Percentiles rank a stretch among this genome's conserved stretches.
Evolutionary conservation across 495 filamentous ascomycete genomes (phyloP).

Genomic region (Lineolata rhizophorae): DNA sequence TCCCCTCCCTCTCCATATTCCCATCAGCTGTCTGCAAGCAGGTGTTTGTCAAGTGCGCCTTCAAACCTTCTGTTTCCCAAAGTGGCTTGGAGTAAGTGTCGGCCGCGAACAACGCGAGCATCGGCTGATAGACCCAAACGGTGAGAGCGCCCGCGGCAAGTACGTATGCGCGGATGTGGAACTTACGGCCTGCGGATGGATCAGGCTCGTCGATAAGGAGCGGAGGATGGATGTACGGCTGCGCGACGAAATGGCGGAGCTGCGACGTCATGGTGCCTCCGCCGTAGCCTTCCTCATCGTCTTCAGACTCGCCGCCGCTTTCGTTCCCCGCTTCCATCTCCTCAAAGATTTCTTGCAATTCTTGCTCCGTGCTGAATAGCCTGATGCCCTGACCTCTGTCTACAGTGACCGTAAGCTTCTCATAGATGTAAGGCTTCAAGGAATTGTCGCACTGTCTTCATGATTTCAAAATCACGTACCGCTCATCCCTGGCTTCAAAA

Average conservation of each 20-base stretch:
- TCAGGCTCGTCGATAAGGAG: conserved; percentile 42
- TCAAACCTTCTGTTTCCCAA: conserved; percentile 25
- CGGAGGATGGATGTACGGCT: conserved; percentile 86
- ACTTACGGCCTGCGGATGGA: too few species aligned
- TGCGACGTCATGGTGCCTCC: conserved; percentile 62
- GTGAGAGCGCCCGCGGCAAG: conserved; percentile 53
- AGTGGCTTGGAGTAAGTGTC: conserved; percentile 34
- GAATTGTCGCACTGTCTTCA: too few species aligned
- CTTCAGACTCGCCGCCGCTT: conserved; percentile 38
- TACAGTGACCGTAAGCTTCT: too few species aligned
- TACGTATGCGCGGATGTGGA: conserved; percentile 86
- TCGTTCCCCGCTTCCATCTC: conserved; percentile 45
- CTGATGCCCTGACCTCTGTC: conserved; percentile 77
- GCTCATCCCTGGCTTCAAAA: conserved; percentile 92
- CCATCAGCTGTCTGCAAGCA: conserved; percentile 51
- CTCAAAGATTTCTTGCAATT: conserved; percentile 68
- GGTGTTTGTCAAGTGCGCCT: conserved; percentile 76
- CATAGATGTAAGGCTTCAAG: too few species aligned
- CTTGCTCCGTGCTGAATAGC: conserved; percentile 61
- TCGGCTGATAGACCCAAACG: conserved; percentile 70
- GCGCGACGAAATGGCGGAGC: conserved; percentile 84
- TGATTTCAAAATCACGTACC: too few species aligned
- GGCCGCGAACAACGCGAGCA: conserved; percentile 82
- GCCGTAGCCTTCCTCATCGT: conserved; percentile 16
- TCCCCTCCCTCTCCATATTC: conserved; percentile 28